Base-by-base conservation (phyloP, 2,329 filamentous ascomycete genomes). In the Penicillium brevicompactum region DNA sequence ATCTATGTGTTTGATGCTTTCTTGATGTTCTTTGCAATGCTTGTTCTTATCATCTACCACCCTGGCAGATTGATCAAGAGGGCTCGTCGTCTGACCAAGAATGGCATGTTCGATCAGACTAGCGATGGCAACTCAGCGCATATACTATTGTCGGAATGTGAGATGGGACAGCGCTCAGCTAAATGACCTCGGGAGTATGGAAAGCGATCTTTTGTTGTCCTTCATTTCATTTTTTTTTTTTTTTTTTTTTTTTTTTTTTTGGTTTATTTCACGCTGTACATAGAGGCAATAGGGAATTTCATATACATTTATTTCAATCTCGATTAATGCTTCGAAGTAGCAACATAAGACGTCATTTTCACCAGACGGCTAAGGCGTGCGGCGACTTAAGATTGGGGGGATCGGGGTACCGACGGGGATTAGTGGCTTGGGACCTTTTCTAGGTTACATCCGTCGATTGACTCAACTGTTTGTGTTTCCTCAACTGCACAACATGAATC, bases 1-100 rank as follows among this genome's bases (percentile, higher is more conserved):
- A 67, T 72, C 3, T 73, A 71, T 56, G 58, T 72, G 0, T 72
- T 71, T 54, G 70, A 73, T 63, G 69, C 62, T 8, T 59, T 57
- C 27, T 47, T 69, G 34, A 69, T 72, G 67, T 58, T 57, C 3
- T 9, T 64, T n/a, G 41, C 59, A 1, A 59, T 69, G 55, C 37
- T 59, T 6, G 47, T 66, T 4, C 57, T 69, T 41, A 22, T 62
- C 13, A 44, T 68, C 7, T 66, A 55, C 49, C 67, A 70, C 63
- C 67, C 68, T 4, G 68, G 66, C 10, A 27, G 46, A 16, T 46
- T 65, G 16, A 59, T 66, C 11, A 63, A 64, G 50, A 56, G 55
- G 31, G 53, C 54, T 41, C 51, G 59, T 24, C 38, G 31, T 5
- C 48, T 59, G 22, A 49, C 32, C 16, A 64, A 66, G 49, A 53